Evolutionary conservation across 2,329 filamentous ascomycete species (phyloP).

Genomic region (Neopestalotiopsis clavispora): DNA sequence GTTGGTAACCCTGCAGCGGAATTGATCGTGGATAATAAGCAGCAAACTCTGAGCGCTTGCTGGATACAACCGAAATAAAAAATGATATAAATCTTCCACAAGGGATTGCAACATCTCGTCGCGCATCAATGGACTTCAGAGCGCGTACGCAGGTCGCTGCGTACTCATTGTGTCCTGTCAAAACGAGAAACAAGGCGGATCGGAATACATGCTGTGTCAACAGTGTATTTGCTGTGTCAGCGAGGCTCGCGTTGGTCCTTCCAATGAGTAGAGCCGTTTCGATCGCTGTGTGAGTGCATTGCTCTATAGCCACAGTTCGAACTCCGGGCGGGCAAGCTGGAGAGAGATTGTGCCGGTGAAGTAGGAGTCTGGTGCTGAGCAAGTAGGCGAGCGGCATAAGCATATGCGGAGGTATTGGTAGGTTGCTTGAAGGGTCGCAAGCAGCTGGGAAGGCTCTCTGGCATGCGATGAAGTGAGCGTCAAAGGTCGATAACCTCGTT

Average conservation of each 20-base stretch:
- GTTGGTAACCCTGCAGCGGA: constrained; percentile 27
- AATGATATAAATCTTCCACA: constrained; percentile 85
- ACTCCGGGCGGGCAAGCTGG: constrained; percentile 70
- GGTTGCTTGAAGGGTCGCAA: constrained; percentile 70
- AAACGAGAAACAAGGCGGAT: constrained; percentile 78
- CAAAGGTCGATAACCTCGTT: constrained; percentile 76
- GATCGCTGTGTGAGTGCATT: constrained; percentile 74
- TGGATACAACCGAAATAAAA: constrained; percentile 72
- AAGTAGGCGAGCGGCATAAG: constrained; percentile 79
- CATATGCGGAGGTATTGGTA: constrained; percentile 73
- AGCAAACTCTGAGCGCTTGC: constrained; percentile 54
- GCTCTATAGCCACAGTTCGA: constrained; percentile 74
- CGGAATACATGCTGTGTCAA: constrained; percentile 87
- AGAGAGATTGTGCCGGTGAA: constrained; percentile 88
- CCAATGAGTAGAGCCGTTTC: constrained; percentile 81
- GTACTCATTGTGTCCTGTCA: constrained; percentile 73
- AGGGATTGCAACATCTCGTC: constrained; percentile 73
- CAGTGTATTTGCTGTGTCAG: constrained; percentile 73
- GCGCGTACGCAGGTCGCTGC: constrained; percentile 77
- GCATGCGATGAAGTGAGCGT: constrained; percentile 79
- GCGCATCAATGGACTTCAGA: constrained; percentile 71
- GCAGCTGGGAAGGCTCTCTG: constrained; percentile 76
- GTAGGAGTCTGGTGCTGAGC: constrained; percentile 80
- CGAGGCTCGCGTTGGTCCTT: constrained; percentile 65
- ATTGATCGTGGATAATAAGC: constrained; percentile 33